phyloP scores from a whole-genome alignment of 176 grass and related monocot genomes.

The Avena sativa region DNA sequence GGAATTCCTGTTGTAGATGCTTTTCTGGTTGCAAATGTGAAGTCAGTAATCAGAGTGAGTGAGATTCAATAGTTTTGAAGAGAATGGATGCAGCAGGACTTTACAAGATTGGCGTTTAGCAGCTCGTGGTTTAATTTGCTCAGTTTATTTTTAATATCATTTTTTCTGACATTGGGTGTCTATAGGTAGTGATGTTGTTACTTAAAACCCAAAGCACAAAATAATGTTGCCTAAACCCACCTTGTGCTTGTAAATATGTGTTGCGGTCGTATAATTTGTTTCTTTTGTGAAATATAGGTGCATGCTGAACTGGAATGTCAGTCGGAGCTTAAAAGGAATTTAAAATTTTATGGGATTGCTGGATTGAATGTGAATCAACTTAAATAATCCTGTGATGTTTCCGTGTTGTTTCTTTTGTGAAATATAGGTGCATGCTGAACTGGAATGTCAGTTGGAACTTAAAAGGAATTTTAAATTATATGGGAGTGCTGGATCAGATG shows the following conservation, averaged over 20 bases:
- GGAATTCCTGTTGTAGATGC: neutral
- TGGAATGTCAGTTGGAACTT: neutral
- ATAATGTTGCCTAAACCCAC: neutral
- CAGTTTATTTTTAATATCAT: neutral
- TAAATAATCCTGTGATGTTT: neutral
- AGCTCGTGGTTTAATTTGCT: neutral
- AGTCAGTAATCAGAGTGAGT: neutral
- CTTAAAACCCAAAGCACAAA: neutral
- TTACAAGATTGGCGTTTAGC: neutral
- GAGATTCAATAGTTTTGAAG: neutral
- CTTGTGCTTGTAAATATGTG: neutral
- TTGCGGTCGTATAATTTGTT: neutral
- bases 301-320: neutral
- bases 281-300: neutral
- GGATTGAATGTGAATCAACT: slow-evolving; percentile 14
- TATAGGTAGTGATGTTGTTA: no score
- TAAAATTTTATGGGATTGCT: neutral
- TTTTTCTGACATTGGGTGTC: slow-evolving; percentile 2
- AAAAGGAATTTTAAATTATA: neutral
- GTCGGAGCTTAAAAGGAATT: neutral
- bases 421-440: slow-evolving; percentile 1
- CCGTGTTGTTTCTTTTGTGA: neutral
- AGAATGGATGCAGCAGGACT: slow-evolving; percentile 2
- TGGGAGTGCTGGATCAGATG: slow-evolving; percentile 1
- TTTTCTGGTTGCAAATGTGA: neutral